Evolutionary conservation across 495 filamentous ascomycete species (phyloP), one percentile per base, ranked within the genome.

Genomic region (Hypoxylon intermedium): DNA sequence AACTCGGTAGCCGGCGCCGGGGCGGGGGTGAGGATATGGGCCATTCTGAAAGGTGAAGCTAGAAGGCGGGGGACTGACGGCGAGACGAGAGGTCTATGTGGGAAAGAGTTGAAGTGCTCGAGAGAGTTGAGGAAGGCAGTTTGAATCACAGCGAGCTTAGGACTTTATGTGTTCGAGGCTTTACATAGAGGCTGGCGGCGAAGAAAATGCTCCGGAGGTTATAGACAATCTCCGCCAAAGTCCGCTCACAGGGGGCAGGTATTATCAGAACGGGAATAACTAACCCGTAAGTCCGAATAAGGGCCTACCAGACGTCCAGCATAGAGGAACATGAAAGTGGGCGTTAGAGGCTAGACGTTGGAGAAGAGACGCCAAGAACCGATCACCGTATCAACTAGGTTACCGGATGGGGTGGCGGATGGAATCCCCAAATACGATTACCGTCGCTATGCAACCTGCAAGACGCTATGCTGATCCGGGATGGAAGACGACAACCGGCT

Each of bases 1-100:
- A 89, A 77, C 47, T 79, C 72, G 47, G 79, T 85, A 15, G 69
- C 36, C n/a, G 85, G 85, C 34, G 79, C 74, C 0, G 83, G 79
- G 12, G 80, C 75, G 23, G 75, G 68, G 12, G 28, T 5, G 21
- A 59, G 48, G 30, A 43, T 9, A 43, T 40, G 36, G 36, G 36
- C 36, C 36, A 40, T 40, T 19, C 36, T 40, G 36, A 40, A 40
- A 12, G n/a, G 36, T 40, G 36, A 40, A 40, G 36, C 36, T 40
- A 40, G 16, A 19, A 19, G n/a, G 36, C n/a, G n/a, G 36, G n/a
- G n/a, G 36, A 19, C 36, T 40, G 36, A 40, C 36, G 36, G 36
- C 36, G 36, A 40, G 36, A 13, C 36, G 36, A 40, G n/a, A 40
- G 36, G 36, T 5, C n/a, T 40, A 40, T 40, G 12, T 40, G 36